Base-by-base conservation (phyloP, 2,329 filamentous ascomycete species). In the Helotiales sp. region DNA sequence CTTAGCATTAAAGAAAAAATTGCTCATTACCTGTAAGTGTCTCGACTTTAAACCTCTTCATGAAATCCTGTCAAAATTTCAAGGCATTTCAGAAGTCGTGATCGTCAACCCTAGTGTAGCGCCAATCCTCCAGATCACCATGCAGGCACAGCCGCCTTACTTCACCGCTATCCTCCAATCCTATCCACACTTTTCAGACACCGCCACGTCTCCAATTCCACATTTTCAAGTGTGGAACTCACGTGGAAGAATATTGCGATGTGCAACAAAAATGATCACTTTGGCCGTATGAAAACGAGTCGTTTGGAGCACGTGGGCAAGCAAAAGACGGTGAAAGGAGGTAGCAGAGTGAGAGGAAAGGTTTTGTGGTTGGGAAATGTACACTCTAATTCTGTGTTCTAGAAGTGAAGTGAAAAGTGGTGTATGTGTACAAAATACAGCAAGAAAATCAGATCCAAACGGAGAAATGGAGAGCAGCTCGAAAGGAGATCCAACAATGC, bases 241-340 rank as follows among this genome's bases (percentile, higher is more conserved):
- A 34, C 24, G 33, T 25, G 31, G 49, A 42, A 10, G 2, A 29
- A 4, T 15, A 17, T 4, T 44, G 40, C 40, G 40, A 44, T 13
- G 40, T 44, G 40, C 40, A 44, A 44, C 40, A 44, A 44, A 44
- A n/a, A n/a, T n/a, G n/a, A n/a, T n/a, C n/a, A n/a, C n/a, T n/a
- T n/a, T n/a, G n/a, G n/a, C n/a, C n/a, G n/a, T n/a, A n/a, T n/a
- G n/a, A n/a, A n/a, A n/a, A n/a, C n/a, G 38, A 44, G 38, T 44
- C 40, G 46, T 24, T 9, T 42, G 34, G 9, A 17, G 40, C 38
- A 24, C 38, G n/a, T 6, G n/a, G 25, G 17, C 17, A 17, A 24
- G 19, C 9, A 44, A 48, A 22, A 12, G 29, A 17, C 7, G 9
- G 24, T 3, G 29, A 48, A 48, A 7, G 25, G 29, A 48, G 25